phyloP scores from a whole-genome alignment of 2,329 filamentous ascomycete species.

The Zarea fungicola region DNA sequence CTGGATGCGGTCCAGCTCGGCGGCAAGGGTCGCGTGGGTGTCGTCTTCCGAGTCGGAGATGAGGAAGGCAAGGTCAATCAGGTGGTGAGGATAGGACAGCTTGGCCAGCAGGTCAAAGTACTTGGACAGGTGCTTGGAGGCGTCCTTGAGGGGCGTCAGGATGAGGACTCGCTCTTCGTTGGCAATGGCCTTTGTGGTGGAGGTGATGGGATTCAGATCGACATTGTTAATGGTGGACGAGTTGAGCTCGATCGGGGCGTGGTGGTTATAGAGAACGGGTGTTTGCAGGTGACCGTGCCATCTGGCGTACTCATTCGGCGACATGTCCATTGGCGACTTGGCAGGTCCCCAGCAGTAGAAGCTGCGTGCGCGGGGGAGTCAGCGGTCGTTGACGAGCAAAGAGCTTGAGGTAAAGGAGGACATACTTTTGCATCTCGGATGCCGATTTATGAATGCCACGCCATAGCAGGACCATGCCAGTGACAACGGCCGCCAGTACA shows the following conservation, averaged over 20 bases:
- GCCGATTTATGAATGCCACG: conserved; percentile 75
- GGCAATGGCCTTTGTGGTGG: conserved; percentile 68
- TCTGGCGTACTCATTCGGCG: conserved; percentile 78
- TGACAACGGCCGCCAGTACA: conserved; percentile 63
- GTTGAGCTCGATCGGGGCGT: conserved; percentile 81
- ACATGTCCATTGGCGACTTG: conserved; percentile 95
- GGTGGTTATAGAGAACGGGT: conserved; percentile 94
- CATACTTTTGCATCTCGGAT: conserved; percentile 86
- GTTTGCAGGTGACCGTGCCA: conserved; percentile 89
- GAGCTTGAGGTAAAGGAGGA: not conserved
- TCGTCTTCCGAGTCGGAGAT: conserved; percentile 90
- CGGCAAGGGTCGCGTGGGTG: conserved; percentile 77
- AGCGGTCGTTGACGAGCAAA: conserved; percentile 7
- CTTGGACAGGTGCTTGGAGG: conserved; percentile 72
- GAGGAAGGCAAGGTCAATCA: conserved; percentile 93
- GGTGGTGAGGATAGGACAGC: conserved; percentile 86
- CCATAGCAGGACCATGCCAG: conserved; percentile 78
- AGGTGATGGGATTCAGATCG: conserved; percentile 79
- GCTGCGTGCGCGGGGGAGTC: too few species aligned
- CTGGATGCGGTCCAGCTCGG: conserved; percentile 85
- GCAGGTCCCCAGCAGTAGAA: conserved; percentile 96
- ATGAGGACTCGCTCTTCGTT: conserved; percentile 89
- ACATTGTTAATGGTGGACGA: conserved; percentile 71
- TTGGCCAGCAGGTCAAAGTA: conserved; percentile 91
- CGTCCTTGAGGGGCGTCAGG: conserved; percentile 88